These are phyloP conservation scores for Lasiodiplodia hormozganensis DNA, from an alignment of 2,329 filamentous ascomycete genomes.

Conservation along the genomic window DNA sequence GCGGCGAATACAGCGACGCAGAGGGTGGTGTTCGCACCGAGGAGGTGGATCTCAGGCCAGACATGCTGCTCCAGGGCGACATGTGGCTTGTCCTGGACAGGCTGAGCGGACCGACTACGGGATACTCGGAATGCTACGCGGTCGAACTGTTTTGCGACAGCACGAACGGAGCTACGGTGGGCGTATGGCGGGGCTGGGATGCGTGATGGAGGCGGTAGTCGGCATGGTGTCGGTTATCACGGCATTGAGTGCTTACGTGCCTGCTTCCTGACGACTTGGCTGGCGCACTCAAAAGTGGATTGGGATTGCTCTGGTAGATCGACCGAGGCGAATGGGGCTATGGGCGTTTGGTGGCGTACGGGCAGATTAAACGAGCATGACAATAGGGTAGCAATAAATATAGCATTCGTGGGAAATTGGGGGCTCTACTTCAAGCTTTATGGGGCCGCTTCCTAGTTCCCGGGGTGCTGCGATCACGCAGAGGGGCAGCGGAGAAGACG, in stretches of 20 bases:
- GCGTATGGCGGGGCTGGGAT: slow-evolving; percentile 55
- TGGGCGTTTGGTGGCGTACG: slow-evolving; percentile 2
- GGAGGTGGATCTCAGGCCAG: slow-evolving; percentile 77
- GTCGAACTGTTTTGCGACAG: slow-evolving; percentile 57
- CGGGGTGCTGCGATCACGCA: neutral
- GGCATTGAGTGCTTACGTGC: slow-evolving; percentile 6
- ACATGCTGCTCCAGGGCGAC: slow-evolving; percentile 58
- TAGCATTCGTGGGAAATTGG: slow-evolving; percentile 9
- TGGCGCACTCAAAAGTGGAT: slow-evolving; percentile 10
- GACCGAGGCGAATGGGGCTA: slow-evolving; percentile 14
- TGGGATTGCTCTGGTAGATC: slow-evolving; percentile 9
- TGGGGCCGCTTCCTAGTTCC: slow-evolving; percentile 7
- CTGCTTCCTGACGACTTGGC: slow-evolving; percentile 14
- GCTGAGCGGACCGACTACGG: slow-evolving; percentile 65
- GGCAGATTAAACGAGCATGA: slow-evolving; percentile 11
- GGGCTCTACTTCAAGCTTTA: slow-evolving; percentile 12
- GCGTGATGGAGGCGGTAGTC: slow-evolving; percentile 36
- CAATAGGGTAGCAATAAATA: slow-evolving; percentile 17
- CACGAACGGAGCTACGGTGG: slow-evolving; percentile 51
- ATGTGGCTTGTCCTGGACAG: slow-evolving; percentile 85
- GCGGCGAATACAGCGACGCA: slow-evolving; percentile 77
- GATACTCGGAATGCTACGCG: slow-evolving; percentile 58
- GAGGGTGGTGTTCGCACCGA: slow-evolving; percentile 69
- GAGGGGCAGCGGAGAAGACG: neutral
- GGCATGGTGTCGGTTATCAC: slow-evolving; percentile 12